These are phyloP conservation scores for Colletotrichum destructivum DNA, from an alignment of 2,329 filamentous ascomycete genomes.

Conservation along the genomic window DNA sequence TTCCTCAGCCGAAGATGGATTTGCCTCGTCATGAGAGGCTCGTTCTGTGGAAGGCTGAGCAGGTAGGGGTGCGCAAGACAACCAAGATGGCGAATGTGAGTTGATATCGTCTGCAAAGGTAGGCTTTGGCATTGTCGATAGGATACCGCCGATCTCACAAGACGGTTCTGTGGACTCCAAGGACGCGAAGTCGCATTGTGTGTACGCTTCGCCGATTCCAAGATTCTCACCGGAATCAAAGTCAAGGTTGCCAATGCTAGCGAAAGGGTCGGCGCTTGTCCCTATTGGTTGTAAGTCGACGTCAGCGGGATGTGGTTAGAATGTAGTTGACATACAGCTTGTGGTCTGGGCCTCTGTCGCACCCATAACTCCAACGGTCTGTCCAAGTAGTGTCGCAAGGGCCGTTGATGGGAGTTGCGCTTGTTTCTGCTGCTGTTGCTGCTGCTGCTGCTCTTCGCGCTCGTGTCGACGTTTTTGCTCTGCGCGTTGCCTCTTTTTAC, in stretches of 20 bases:
- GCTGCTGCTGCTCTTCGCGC: too few relatives aligned
- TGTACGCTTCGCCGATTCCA: background rate
- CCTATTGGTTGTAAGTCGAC: too few relatives aligned
- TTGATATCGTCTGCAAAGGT: background rate
- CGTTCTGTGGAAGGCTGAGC: background rate
- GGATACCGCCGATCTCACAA: background rate
- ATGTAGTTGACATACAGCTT: too few relatives aligned
- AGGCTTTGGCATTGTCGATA: background rate
- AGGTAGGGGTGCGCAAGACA: background rate
- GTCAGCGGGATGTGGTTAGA: too few relatives aligned
- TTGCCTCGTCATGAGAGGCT: background rate
- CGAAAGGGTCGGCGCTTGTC: too few relatives aligned
- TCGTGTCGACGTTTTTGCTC: constrained; percentile 8
- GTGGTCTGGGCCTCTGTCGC: too few relatives aligned
- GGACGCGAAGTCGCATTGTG: background rate
- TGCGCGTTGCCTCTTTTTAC: background rate
- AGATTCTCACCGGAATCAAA: too few relatives aligned
- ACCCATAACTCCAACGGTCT: too few relatives aligned
- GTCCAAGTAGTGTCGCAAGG: too few relatives aligned
- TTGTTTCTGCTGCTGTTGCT: too few relatives aligned
- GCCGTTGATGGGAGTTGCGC: too few relatives aligned
- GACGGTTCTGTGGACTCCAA: background rate
- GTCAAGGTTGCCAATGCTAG: too few relatives aligned
- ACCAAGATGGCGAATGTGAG: background rate
- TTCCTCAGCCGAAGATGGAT: background rate